These are phyloP conservation scores for Adiantum capillusveneris DNA, from an alignment of 75 land plant species.

Conservation along the genomic window DNA sequence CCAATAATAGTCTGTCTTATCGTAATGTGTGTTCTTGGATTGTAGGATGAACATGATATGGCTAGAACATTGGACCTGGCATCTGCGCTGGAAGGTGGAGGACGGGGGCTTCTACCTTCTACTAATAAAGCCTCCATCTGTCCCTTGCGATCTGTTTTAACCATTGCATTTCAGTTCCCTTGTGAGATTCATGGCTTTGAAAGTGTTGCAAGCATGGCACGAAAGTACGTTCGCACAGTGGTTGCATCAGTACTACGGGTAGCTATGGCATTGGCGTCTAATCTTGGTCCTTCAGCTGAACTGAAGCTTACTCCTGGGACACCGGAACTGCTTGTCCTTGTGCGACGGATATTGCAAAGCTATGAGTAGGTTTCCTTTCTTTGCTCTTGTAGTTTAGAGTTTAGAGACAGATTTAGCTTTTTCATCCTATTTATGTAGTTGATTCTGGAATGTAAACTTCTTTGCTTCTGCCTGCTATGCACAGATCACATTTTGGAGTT, in stretches of 20 bases:
- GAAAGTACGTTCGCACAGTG: conserved; percentile 81
- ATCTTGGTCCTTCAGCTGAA: conserved; percentile 33
- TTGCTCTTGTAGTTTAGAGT: conserved; percentile 2
- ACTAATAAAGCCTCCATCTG: conserved; percentile 1
- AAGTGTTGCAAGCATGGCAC: conserved; percentile 79
- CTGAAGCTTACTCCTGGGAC: conserved; percentile 46
- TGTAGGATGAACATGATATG: conserved; percentile 53
- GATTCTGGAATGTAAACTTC: not conserved
- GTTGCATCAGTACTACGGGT: conserved; percentile 82
- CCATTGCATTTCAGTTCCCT: conserved; percentile 84
- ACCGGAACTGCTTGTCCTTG: conserved; percentile 75
- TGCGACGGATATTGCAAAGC: conserved; percentile 64
- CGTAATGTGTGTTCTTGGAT: not conserved
- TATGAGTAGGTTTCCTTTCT: conserved; percentile 48
- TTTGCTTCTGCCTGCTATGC: conserved; percentile 1
- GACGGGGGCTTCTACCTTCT: conserved; percentile 7
- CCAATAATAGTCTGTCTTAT: no score
- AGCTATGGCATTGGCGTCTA: conserved; percentile 77
- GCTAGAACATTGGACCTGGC: conserved; percentile 78
- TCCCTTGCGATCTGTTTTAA: conserved; percentile 56
- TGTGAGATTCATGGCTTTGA: conserved; percentile 74
- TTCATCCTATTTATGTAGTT: not conserved
- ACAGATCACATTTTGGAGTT: conserved; percentile 57
- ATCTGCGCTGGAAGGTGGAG: conserved; percentile 65
- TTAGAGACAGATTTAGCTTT: no score